Evolutionary conservation across 1,139 yeast species (phyloP), one percentile per base, ranked within the genome.

Genomic region (Ashbya aceris): DNA sequence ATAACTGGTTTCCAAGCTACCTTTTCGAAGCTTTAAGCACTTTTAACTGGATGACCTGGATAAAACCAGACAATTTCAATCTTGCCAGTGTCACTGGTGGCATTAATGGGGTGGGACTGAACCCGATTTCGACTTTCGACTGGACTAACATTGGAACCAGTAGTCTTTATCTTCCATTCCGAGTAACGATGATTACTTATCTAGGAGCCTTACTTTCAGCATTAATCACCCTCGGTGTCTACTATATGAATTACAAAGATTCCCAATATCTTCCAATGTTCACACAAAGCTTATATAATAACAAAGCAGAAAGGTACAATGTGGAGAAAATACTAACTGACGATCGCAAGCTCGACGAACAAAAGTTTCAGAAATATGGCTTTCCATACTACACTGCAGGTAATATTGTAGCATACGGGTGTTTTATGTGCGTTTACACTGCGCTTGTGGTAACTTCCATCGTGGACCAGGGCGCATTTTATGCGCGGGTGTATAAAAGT

Each of bases 11-110:
- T 13, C 84, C 84, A 10, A 67, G 75, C 2, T 47, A 46, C 29
- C 36, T 50, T 13, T 40, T 48, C 27, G 40, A 44, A 27, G 42
- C 45, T n/a, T 40, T 50, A 9, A 44, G 40, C 29, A 61, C 64
- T 11, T 78, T 78, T 60, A 76, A 74, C 55, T 77, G 83, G 83
- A 69, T 74, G 57, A 71, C 78, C 3, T 79, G 84, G 84, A 76
- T 77, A 39, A 62, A 67, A 4, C 83, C 83, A 13, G 50, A 68
- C 30, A 77, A 75, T 54, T 65, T 73, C 49, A 69, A 70, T 43
- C 58, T 79, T 39, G 80, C 77, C 8, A 64, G 66, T 8, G 64
- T 79, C 33, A 74, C 79, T 2, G 86, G 85, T 2, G 57, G 69
- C 3, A 51, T 54, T 9, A 44, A 54, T 17, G 83, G 83, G 12